These are phyloP conservation scores for Panicum virgatum DNA, from an alignment of 202 grass and related monocot genomes.

Conservation along the genomic window DNA sequence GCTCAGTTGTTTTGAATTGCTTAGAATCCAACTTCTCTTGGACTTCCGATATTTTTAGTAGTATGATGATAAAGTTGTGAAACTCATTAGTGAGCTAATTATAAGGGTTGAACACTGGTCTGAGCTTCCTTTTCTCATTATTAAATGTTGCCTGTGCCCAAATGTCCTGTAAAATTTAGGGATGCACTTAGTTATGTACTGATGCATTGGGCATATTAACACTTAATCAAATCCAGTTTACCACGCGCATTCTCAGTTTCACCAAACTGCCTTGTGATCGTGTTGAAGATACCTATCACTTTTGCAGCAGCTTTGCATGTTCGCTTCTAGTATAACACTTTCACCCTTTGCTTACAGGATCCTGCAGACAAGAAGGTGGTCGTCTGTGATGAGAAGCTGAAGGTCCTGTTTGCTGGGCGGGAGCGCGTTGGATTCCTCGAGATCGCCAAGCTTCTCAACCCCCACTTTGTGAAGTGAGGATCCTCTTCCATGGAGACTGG, in stretches of 20 bases:
- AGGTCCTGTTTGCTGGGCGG: conserved; percentile 56
- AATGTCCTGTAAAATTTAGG: neutral
- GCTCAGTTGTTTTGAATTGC: neutral
- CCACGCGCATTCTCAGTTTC: neutral
- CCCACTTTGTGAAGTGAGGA: conserved; percentile 65
- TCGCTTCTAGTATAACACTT: neutral
- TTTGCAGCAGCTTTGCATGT: neutral
- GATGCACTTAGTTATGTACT: neutral
- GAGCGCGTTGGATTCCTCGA: conserved; percentile 81
- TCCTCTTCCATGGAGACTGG: neutral
- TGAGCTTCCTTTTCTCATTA: neutral
- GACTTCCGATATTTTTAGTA: neutral
- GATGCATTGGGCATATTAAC: neutral
- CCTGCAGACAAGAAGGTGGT: conserved; percentile 68
- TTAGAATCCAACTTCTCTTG: neutral
- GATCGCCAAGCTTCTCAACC: conserved; percentile 69
- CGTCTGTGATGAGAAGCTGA: conserved; percentile 77
- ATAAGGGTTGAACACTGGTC: neutral
- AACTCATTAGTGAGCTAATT: neutral
- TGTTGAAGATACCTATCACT: neutral
- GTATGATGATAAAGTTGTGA: neutral
- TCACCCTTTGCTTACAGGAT: conserved; percentile 48
- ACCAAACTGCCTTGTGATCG: neutral
- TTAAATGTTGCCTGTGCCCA: neutral
- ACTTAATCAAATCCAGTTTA: neutral